phyloP scores from a whole-genome alignment of 495 filamentous ascomycete species.

The Neurospora pannonica region DNA sequence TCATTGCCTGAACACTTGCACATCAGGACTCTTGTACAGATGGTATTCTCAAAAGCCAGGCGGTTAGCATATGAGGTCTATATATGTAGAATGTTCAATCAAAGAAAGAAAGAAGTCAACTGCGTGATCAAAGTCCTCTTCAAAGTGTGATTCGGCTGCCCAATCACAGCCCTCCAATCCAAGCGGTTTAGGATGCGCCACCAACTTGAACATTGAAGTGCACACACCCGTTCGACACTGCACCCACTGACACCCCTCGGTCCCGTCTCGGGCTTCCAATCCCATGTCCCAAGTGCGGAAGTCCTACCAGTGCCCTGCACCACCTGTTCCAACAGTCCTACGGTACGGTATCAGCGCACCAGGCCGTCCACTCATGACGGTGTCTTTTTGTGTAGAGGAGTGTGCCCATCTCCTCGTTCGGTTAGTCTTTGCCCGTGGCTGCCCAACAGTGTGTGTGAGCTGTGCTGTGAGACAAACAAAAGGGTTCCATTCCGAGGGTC shows the following conservation, averaged over 20 bases:
- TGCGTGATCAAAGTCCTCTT: not conserved
- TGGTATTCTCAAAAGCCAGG: not conserved
- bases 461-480: not conserved
- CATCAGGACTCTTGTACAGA: not conserved
- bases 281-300: not conserved
- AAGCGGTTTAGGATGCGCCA: not conserved
- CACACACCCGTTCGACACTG: not conserved
- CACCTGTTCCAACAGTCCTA: not conserved
- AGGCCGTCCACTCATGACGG: not conserved
- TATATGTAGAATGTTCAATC: not conserved
- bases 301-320: not conserved
- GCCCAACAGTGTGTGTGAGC: not conserved
- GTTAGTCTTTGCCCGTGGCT: not conserved
- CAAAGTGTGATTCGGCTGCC: not conserved
- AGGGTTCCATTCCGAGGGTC: not conserved
- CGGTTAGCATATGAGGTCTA: not conserved
- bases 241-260: not conserved
- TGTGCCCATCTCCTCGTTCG: not conserved
- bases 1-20: not conserved
- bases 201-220: not conserved
- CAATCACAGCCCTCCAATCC: not conserved
- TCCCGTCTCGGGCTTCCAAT: not conserved
- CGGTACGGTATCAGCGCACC: not conserved
- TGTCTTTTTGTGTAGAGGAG: not conserved
- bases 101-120: not conserved